These are phyloP conservation scores for Naganishia albida DNA, from an alignment of 1,284 basidiomycete genomes.

Conservation along the genomic window DNA sequence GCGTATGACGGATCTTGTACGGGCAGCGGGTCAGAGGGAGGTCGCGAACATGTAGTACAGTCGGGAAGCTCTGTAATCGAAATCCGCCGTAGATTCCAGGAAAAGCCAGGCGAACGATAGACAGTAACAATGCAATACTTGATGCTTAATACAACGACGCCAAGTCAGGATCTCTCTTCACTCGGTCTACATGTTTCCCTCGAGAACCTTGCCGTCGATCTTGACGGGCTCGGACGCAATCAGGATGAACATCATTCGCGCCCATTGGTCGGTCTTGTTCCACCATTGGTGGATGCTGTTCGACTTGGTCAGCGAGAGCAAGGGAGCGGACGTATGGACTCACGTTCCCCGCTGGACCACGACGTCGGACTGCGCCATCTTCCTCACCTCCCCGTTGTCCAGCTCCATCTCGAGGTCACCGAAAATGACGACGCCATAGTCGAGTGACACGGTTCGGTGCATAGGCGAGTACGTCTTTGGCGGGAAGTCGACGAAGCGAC, in stretches of 20 bases:
- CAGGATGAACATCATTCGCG: slow-evolving; percentile 33
- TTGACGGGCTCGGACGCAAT: slow-evolving; percentile 29
- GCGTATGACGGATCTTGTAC: no score
- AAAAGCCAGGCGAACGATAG: no score
- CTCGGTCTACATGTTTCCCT: slow-evolving; percentile 16
- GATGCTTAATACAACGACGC: no score
- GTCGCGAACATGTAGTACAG: no score
- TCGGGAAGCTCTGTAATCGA: no score
- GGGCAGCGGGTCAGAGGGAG: no score
- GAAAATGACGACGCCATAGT: slow-evolving; percentile 31
- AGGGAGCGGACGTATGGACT: background rate
- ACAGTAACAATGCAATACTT: no score
- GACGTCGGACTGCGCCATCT: slow-evolving; percentile 24
- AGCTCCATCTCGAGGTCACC: slow-evolving; percentile 34
- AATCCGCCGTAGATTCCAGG: no score
- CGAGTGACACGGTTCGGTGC: slow-evolving; percentile 30
- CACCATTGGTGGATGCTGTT: slow-evolving; percentile 31
- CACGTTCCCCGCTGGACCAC: slow-evolving; percentile 34
- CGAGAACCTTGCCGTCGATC: slow-evolving; percentile 25
- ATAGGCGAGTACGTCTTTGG: slow-evolving; percentile 29
- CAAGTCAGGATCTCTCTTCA: no score
- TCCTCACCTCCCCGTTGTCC: slow-evolving; percentile 26
- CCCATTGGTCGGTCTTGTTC: slow-evolving; percentile 31
- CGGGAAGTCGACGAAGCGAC: slow-evolving; percentile 34
- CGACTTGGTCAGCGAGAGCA: background rate